Base-by-base conservation (phyloP, 352 stramenopile species). In the Blastocystis sp. region DNA sequence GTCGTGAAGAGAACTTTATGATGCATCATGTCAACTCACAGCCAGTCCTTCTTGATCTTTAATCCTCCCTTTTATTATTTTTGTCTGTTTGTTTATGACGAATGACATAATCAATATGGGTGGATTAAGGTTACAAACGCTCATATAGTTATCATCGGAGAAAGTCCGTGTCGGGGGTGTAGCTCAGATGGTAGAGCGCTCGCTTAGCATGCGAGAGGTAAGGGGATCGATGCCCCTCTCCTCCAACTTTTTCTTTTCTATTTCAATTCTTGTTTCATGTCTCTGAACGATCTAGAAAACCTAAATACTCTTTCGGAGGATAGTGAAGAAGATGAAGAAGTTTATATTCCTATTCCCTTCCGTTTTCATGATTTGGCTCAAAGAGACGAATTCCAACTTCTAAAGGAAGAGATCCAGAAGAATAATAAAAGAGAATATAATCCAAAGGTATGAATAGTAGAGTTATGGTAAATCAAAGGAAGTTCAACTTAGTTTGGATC, bases 141-240 rank as follows among this genome's bases (percentile, higher is more conserved):
- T 75, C 52, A 24, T 4, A 6, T 49, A n/a, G 21, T 27, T 9
- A 49, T 80, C 61, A 2, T 80, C 32, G 43, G 7, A 35, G 16
- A 57, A 21, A 16, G 0, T 14, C 9, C 39, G 4, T 73, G 29
- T 73, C 19, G 71, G 71, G 71, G 71, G 71, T 83, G 71, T 83
- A 83, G 71, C 71, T 83, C 71, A 83, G 71, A 83, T 83, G 71
- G 71, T 83, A 83, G 71, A 83, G 71, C 71, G 71, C 71, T 83
- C 71, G 71, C 71, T 83, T 83, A 83, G 71, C 71, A 83, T 83
- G 71, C 71, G 71, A 83, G 71, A 83, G 71, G 71, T 83, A 83
- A 83, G 71, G 71, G 71, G 71, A 83, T 83, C 71, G 71, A 83
- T 83, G 52, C 71, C 71, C 71, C 71, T 83, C 71, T 83, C 71